Base-by-base conservation (phyloP, 2,329 filamentous ascomycete genomes). In the Colletotrichum eleusines region DNA sequence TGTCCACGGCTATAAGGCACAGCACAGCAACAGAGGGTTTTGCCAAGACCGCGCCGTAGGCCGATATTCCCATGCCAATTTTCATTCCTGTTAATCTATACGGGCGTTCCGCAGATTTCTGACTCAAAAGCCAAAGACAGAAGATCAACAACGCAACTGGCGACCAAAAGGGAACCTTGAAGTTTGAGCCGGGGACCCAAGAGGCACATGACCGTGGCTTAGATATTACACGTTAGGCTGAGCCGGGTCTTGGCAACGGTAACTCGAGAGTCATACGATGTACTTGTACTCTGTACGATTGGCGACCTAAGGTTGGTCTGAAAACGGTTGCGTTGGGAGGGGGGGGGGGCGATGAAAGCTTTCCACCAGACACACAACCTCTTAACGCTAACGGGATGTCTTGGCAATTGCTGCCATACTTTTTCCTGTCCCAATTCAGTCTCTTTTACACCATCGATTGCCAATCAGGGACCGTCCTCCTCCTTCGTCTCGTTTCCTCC, bases 281-380 rank as follows among this genome's bases (percentile, higher is more conserved):
- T n/a, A n/a, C n/a, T n/a, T n/a, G n/a, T n/a, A n/a, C n/a, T n/a
- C n/a, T n/a, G n/a, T n/a, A n/a, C n/a, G 35, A 58, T 28, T 44
- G 51, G 59, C 42, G 58, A 63, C 35, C 33, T 50, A 50, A 35
- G 38, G 46, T 58, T 58, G 14, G 35, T 42, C 53, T 40, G 53
- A 58, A 12, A 28, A 40, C 28, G 46, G 35, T 31, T 28, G 18
- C 20, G 46, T 68, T 53, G 50, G 26, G 50, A 54, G 42, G 8
- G 42, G 40, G 14, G 40, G 40, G 42, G 1, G 42, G 18, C 11
- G 48, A 58, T 20, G 33, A 58, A 63, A 62, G 63, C 63, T 70
- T 62, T 67, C 68, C 38, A 67, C 68, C 35, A 67, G 57, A 70
- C 48, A 70, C 68, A 38, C 50, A n/a, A 58, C 18, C 63, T 67